phyloP scores from a whole-genome alignment of 768 basidiomycete species.

The Lactarius psammicola region DNA sequence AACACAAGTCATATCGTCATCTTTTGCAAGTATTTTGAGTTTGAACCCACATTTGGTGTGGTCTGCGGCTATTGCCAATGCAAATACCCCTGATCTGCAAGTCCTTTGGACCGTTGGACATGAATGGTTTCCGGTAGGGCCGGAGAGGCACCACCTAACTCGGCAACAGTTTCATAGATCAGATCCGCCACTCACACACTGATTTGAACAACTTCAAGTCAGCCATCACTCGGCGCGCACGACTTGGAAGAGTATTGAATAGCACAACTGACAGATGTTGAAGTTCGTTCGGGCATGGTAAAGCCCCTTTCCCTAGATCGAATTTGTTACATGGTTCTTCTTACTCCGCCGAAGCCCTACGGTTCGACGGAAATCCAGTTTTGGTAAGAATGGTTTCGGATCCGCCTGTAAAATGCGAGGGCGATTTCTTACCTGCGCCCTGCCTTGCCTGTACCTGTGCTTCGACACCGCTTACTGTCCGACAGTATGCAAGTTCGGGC shows the following conservation, averaged over 20 bases:
- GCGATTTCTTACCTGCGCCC: background rate
- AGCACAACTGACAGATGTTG: background rate
- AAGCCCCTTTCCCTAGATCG: too few relatives aligned
- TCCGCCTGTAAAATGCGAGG: background rate
- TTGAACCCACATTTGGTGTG: background rate
- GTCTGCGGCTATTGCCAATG: background rate
- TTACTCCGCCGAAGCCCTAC: background rate
- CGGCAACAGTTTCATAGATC: too few relatives aligned
- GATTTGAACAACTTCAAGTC: background rate
- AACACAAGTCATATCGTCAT: too few relatives aligned
- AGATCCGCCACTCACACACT: background rate
- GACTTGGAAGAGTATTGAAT: background rate
- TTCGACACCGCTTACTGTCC: background rate
- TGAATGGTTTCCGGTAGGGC: background rate
- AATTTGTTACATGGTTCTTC: background rate
- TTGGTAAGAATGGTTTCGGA: background rate
- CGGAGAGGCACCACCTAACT: too few relatives aligned
- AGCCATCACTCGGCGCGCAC: background rate
- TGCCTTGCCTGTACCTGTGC: background rate
- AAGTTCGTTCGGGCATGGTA: background rate
- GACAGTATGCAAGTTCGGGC: background rate
- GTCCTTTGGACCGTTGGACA: background rate
- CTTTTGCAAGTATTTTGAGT: too few relatives aligned
- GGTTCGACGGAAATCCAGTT: background rate
- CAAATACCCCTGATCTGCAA: background rate